Evolutionary conservation across 805 yeast genomes (phyloP).

Genomic region (Ogataea glucozyma): DNA sequence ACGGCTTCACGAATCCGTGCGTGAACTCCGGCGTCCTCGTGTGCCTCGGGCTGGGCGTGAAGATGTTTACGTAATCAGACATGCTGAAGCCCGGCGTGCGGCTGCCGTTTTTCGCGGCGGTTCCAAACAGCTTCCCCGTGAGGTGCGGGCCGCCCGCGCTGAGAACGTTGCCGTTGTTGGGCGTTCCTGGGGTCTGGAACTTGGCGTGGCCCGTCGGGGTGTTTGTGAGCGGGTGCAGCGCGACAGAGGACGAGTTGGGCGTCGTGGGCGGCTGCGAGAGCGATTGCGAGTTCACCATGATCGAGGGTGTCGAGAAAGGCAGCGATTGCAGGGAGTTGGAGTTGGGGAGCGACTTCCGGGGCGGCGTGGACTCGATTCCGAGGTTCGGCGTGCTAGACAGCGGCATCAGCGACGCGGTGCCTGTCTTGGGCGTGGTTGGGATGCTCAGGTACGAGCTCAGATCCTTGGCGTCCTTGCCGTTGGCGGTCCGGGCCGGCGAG

Average conservation of each 20-base stretch:
- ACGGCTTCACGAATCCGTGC: slow-evolving; percentile 21
- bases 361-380: slow-evolving; percentile 31
- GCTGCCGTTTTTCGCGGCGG: slow-evolving; percentile 31
- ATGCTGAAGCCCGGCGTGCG: slow-evolving; percentile 73
- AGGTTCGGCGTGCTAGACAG: slow-evolving; percentile 24
- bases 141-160: slow-evolving; percentile 6
- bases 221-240: slow-evolving; percentile 9
- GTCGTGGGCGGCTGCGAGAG: slow-evolving; percentile 21
- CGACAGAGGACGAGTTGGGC: slow-evolving; percentile 14
- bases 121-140: slow-evolving; percentile 14
- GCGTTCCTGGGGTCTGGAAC: slow-evolving; percentile 20
- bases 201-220: slow-evolving; percentile 2
- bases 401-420: slow-evolving; percentile 18
- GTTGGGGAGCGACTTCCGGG: too few species aligned
- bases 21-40: slow-evolving; percentile 39
- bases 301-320: slow-evolving; percentile 28
- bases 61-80: slow-evolving; percentile 78
- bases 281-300: slow-evolving; percentile 11
- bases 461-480: slow-evolving; percentile 36
- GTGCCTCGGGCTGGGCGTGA: slow-evolving; percentile 67
- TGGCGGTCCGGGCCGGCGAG: slow-evolving; percentile 52
- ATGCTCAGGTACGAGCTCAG: slow-evolving; percentile 20
- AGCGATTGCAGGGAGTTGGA: slow-evolving; percentile 18
- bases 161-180: slow-evolving; percentile 16
- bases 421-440: slow-evolving; percentile 34